Base-by-base conservation (phyloP, 2,329 filamentous ascomycete genomes). In the Diaporthe helianthi region DNA sequence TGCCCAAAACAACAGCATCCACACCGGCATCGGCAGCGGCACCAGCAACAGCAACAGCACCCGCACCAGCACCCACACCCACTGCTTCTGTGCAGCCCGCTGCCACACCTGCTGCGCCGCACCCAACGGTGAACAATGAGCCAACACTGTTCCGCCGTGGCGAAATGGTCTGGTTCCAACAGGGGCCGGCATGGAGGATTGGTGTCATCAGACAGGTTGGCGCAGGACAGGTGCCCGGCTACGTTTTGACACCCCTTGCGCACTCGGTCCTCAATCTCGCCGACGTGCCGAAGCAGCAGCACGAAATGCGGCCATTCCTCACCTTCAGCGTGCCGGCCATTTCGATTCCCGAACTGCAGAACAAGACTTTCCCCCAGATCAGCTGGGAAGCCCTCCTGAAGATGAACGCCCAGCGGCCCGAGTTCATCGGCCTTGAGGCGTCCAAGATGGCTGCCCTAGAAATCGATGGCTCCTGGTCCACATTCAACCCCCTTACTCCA, bases 161-260 rank as follows among this genome's bases (percentile, higher is more conserved):
- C 51, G 78, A 80, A 68, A 71, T 80, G 47, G 77, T 80, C 12
- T 80, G 78, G 78, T 80, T 77, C 71, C 76, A 76, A 46, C 75
- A 75, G 49, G 71, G 75, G 36, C 67, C 72, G 13, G 77, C 77
- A 38, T 80, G 79, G 79, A 76, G 79, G 1, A 74, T 80, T 9
- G 79, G 79, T 29, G 71, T 80, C 19, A 74, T 80, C 38, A 66
- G 73, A 61, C 51, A 65, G 67, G 31, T 29, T 61, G 41, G 67
- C 5, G 44, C 68, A n/a, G 74, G 75, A 19, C 64, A 71, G 10
- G 46, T 55, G 17, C 26, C 66, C 9, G 73, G 72, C 15, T 79
- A 75, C 47, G 69, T 70, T 8, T 66, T 80, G 6, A 77, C 76
- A 6, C 78, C 78, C 0, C 73, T 80, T 7, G 78, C 77, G 31